phyloP scores from a whole-genome alignment of 148 eudicot species.

The Rheum nobile region DNA sequence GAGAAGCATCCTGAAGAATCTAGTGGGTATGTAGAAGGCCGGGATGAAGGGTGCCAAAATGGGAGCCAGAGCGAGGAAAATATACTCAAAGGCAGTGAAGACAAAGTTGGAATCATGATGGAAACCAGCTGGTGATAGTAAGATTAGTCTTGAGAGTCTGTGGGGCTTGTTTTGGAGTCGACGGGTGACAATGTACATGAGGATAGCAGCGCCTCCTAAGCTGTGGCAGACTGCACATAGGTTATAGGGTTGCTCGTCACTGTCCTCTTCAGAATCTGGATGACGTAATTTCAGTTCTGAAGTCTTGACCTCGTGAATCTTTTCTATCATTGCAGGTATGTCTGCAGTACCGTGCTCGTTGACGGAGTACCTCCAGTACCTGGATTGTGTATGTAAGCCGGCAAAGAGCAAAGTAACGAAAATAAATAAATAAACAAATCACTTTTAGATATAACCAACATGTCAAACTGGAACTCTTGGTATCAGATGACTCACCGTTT shows the following conservation, averaged over 20 bases:
- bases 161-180: conserved; percentile 55
- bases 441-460: neutral
- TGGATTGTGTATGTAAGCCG: conserved; percentile 15
- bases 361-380: conserved; percentile 94
- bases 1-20: conserved; percentile 86
- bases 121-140: conserved; percentile 91
- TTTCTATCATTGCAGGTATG: conserved; percentile 80
- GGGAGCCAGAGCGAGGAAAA: conserved; percentile 53
- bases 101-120: conserved; percentile 59
- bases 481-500: conserved; percentile 47
- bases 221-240: conserved; percentile 82
- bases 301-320: conserved; percentile 72
- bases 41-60: conserved; percentile 62
- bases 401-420: neutral
- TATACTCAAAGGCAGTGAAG: conserved; percentile 46
- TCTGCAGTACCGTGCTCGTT: conserved; percentile 93
- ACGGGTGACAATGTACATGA: conserved; percentile 71
- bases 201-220: conserved; percentile 83
- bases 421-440: neutral
- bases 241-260: conserved; percentile 55
- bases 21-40: conserved; percentile 81
- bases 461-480: neutral
- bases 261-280: conserved; percentile 25
- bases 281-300: conserved; percentile 46
- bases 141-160: conserved; percentile 65